Percentiles rank a stretch among this genome's conserved stretches.
Evolutionary conservation across 2,329 filamentous ascomycete species (phyloP).

Genomic region (Xylaria sp.): DNA sequence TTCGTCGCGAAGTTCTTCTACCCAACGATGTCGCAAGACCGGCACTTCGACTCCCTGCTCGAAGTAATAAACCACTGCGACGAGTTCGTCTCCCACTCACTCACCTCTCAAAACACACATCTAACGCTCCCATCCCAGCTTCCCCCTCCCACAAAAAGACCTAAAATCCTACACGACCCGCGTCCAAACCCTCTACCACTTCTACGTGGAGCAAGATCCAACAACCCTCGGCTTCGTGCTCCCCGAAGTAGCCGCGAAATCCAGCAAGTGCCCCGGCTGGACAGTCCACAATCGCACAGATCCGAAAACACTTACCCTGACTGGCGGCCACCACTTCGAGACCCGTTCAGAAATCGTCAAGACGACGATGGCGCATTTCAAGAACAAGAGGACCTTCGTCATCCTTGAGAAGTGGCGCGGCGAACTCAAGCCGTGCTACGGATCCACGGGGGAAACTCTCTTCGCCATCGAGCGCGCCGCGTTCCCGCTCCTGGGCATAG

Average conservation of each 20-base stretch:
- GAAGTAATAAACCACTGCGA: constrained; percentile 29
- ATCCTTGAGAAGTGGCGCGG: constrained; percentile 28
- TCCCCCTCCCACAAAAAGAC: constrained; percentile 22
- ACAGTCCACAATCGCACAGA: not conserved
- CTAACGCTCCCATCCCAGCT: constrained; percentile 23
- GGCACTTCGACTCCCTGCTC: constrained; percentile 11
- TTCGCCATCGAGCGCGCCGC: constrained; percentile 35
- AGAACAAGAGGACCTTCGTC: constrained; percentile 3
- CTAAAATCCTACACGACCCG: constrained; percentile 22
- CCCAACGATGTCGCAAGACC: not conserved
- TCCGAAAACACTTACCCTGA: constrained; percentile 25
- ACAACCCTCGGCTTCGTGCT: constrained; percentile 30
- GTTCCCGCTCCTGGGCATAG: constrained; percentile 66
- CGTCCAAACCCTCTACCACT: constrained; percentile 32
- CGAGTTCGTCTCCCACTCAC: constrained; percentile 14
- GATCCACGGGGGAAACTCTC: constrained; percentile 6
- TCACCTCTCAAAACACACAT: not conserved
- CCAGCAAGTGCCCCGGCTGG: constrained; percentile 18
- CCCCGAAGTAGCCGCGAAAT: constrained; percentile 16
- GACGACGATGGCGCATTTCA: constrained; percentile 4
- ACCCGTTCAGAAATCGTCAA: constrained; percentile 23
- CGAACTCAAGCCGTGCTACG: constrained; percentile 31
- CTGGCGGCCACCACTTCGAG: constrained; percentile 6
- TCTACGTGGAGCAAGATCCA: constrained; percentile 17
- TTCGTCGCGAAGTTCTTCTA: not conserved